Evolutionary conservation across 352 stramenopile species (phyloP), one percentile per base, ranked within the genome.

Genomic region (Lagenidium sp.): DNA sequence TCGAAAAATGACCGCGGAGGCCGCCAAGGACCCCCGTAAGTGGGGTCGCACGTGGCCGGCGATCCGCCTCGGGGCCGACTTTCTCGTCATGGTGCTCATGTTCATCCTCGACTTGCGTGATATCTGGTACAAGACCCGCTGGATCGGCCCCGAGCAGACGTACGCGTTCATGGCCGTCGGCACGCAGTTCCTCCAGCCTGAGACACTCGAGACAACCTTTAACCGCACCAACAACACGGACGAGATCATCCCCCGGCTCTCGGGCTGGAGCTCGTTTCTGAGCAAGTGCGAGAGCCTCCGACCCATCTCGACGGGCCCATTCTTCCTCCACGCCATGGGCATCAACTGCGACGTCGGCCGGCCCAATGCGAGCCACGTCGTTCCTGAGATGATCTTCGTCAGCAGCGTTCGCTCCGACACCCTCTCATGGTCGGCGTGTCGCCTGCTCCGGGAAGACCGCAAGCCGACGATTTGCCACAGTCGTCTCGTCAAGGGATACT

Each of bases 211-310:
- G 8, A 8, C 28, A 15, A 13, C 28, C 28, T 32, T 32, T 15
- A 32, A 32, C 15, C 28, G 8, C 28, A 13, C 28, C 15, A 8
- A 13, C 15, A 8, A 32, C 28, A 13, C 28, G 19, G 23, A 22
- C 16, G 20, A 43, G 8, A 28, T 10, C n/a, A 28, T 30, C 7
- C 10, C 19, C 18, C 23, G 11, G 8, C 8, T 6, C 10, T 43
- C 37, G 12, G 37, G 37, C 37, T 43, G 37, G 37, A 8, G 8
- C 19, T 43, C 37, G 37, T 43, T 30, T 28, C 37, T 43, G 8
- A 22, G 29, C 15, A 13, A 15, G 6, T 43, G 37, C 16, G 12
- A 23, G 11, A 20, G 29, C 18, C 37, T 43, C 7, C 7, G 6
- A n/a, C 6, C 37, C n/a, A 11, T 43, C 21, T 13, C 8, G 25